phyloP scores from a whole-genome alignment of 441 rosid genomes.

The Erodium chrysanthum region DNA sequence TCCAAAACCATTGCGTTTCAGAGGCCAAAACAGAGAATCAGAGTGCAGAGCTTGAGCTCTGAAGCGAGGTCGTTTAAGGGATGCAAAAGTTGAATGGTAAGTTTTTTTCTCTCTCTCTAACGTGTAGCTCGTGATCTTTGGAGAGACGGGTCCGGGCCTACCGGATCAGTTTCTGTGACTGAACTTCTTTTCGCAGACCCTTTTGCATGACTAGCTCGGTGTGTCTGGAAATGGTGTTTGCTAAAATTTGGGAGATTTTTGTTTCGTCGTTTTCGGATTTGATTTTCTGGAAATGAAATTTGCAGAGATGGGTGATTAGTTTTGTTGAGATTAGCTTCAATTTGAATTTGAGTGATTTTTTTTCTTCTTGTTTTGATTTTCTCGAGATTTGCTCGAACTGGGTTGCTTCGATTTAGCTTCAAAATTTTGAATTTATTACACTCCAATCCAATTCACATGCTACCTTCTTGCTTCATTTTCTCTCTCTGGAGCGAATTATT shows the following conservation, averaged over 20 bases:
- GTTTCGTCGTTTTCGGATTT: constrained; percentile 3
- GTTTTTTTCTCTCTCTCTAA: constrained; percentile 9
- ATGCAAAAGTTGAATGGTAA: neutral
- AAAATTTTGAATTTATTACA: constrained; percentile 11
- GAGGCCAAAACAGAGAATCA: neutral
- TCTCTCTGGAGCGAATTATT: too few species aligned
- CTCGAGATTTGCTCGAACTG: constrained; percentile 10
- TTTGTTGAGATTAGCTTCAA: constrained; percentile 5
- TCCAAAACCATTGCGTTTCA: neutral
- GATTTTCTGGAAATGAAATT: constrained; percentile 14
- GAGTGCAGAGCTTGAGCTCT: neutral
- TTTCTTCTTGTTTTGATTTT: neutral
- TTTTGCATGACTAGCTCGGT: neutral
- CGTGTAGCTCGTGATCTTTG: constrained; percentile 14
- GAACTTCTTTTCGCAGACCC: neutral
- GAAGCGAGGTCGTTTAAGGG: neutral
- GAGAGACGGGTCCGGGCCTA: too few species aligned
- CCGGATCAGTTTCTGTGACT: too few species aligned
- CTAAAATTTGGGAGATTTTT: neutral
- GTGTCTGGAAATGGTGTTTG: neutral
- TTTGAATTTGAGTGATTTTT: neutral
- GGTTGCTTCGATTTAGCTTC: neutral
- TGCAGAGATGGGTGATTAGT: constrained; percentile 11
- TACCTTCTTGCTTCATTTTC: neutral
- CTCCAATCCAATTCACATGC: neutral